Evolutionary conservation across 495 filamentous ascomycete genomes (phyloP), one percentile per base, ranked within the genome.

Genomic region (Talaromyces thailandensis): DNA sequence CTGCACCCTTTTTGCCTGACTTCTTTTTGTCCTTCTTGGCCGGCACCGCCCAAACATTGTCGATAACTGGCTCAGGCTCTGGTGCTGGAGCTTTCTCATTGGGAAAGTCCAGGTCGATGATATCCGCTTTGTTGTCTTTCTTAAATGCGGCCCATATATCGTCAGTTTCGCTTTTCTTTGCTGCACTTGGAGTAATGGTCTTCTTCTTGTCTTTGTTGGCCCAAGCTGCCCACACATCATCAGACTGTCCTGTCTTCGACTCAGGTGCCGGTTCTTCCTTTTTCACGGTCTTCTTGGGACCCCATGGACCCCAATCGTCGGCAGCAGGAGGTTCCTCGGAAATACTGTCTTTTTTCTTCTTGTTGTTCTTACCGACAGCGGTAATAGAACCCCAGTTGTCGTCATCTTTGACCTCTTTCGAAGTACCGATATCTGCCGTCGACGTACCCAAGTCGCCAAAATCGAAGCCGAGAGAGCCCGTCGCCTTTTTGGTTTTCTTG

Each of bases 381-480:
- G 45, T 37, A 35, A 65, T 64, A n/a, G 31, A 31, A 40, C 62
- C 62, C 65, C 65, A 69, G 53, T n/a, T 50, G 40, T 62, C 67
- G 28, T 68, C 64, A 35, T 50, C 56, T 12, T 64, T 66, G 45
- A 65, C 66, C 25, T 68, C 66, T 25, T 70, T 68, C 2, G 62
- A 18, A 51, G 35, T 35, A 26, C 32, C 58, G 18, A 45, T 25
- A 58, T 63, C 60, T 43, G 64, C 62, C 11, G 62, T 60, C 25
- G 73, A 64, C 40, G 65, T 65, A 23, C 72, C 75, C 29, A 79
- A 69, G 64, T 77, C 70, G 24, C 76, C 76, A 69, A 81, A 80
- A 32, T 79, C 76, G 52, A 82, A 81, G 3, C 71, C 79, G 29
- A 70, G 69, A 24, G 51, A 28, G 23, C 51, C 51, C 4, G 74